A percentile compares a stretch with the other conserved stretches of the same genome.
phyloP scores from a whole-genome alignment of 1,284 basidiomycete species.

The Cutaneotrichosporon sp. region DNA sequence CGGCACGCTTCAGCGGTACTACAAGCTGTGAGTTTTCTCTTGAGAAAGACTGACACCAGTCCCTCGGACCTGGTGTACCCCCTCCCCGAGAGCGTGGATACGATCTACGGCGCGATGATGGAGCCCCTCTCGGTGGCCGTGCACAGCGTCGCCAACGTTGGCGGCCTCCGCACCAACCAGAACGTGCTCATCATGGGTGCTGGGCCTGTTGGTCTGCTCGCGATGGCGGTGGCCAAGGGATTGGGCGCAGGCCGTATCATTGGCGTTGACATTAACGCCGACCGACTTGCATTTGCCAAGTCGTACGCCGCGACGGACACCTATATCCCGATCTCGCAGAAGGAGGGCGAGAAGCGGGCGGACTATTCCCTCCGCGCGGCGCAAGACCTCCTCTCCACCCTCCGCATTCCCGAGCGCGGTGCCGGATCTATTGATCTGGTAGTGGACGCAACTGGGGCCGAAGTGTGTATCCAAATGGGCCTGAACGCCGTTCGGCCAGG shows the following conservation, averaged over 20 bases:
- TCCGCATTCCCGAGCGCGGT: constrained; percentile 55
- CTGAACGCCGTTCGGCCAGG: constrained; percentile 61
- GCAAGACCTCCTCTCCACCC: constrained; percentile 50
- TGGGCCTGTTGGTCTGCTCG: constrained; percentile 87
- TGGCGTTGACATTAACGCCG: constrained; percentile 75
- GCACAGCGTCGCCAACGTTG: constrained; percentile 79
- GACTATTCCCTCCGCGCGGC: constrained; percentile 62
- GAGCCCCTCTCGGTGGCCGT: constrained; percentile 91
- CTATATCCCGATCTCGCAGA: constrained; percentile 58
- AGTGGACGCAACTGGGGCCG: constrained; percentile 62
- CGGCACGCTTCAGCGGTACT: constrained; percentile 51
- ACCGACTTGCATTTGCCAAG: constrained; percentile 83
- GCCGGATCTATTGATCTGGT: constrained; percentile 60
- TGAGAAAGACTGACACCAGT: constrained; percentile 22
- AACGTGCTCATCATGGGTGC: constrained; percentile 78
- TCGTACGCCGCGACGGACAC: constrained; percentile 81
- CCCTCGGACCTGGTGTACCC: constrained; percentile 45
- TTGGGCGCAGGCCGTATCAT: constrained; percentile 77
- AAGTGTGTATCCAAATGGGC: constrained; percentile 64
- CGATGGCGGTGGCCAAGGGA: constrained; percentile 88
- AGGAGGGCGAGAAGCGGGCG: constrained; percentile 33
- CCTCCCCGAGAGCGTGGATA: constrained; percentile 51
- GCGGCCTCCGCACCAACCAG: constrained; percentile 68
- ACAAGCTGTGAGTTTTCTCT: constrained; percentile 38
- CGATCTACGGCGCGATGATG: constrained; percentile 63